These are phyloP conservation scores for Mycogone perniciosa DNA, from an alignment of 2,329 filamentous ascomycete species.

Conservation along the genomic window DNA sequence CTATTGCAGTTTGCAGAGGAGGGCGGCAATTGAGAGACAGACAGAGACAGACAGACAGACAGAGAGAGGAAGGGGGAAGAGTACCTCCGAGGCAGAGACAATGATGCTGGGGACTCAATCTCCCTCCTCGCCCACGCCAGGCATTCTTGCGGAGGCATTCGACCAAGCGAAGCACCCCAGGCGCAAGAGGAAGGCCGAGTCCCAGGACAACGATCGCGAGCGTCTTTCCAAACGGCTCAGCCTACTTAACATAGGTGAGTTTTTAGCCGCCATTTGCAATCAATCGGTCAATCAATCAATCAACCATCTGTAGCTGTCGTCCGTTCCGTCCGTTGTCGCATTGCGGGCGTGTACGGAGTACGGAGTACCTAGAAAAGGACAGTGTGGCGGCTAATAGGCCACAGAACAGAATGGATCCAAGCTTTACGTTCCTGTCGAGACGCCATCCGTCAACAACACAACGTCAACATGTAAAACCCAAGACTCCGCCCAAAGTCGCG, in stretches of 20 bases:
- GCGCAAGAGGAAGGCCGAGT: constrained; percentile 56
- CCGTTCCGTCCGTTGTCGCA: no score
- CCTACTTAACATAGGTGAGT: constrained; percentile 69
- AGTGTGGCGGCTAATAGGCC: constrained; percentile 10
- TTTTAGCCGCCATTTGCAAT: neutral
- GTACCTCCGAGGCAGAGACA: neutral
- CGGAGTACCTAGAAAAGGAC: neutral
- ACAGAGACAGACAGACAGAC: neutral
- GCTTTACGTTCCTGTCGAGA: constrained; percentile 60
- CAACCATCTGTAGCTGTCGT: neutral
- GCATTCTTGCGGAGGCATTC: constrained; percentile 4
- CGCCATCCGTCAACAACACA: constrained; percentile 24
- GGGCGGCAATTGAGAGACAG: constrained; percentile 3
- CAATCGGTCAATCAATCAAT: neutral
- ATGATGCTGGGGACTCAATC: constrained; percentile 16
- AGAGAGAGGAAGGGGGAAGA: constrained; percentile 1
- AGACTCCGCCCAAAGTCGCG: constrained; percentile 20
- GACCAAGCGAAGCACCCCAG: constrained; percentile 10
- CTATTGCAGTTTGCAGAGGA: neutral
- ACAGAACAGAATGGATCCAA: constrained; percentile 57
- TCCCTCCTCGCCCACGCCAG: constrained; percentile 12
- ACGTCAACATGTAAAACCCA: constrained; percentile 1
- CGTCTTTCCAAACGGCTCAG: constrained; percentile 80
- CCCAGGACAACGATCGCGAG: constrained; percentile 63
- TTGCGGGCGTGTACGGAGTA: no score